These are phyloP conservation scores for Thamnidium elegans DNA, from an alignment of 192 early-diverging fungal species.

Conservation along the genomic window DNA sequence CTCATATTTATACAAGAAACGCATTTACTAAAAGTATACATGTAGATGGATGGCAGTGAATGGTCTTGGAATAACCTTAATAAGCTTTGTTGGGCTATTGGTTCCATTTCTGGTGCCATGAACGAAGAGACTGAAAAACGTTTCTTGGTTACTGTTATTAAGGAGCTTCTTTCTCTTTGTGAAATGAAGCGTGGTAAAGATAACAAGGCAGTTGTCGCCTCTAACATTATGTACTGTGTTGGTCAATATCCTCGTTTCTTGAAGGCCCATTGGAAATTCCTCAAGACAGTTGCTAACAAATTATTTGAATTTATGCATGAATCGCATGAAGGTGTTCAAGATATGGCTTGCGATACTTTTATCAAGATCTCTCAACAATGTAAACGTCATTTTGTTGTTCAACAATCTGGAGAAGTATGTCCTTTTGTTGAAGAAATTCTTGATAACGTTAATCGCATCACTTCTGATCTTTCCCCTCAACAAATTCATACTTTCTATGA, in stretches of 20 bases:
- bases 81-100: constrained; percentile 99
- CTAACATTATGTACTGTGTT: constrained; percentile 99
- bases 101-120: constrained; percentile 97
- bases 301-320: constrained; percentile 99
- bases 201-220: constrained; percentile 99
- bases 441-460: constrained; percentile 72
- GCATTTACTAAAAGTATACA: constrained; percentile 3
- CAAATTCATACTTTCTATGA: constrained; percentile 99
- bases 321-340: constrained; percentile 97
- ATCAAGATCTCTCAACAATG: constrained; percentile 99
- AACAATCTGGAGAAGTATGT: constrained; percentile 82
- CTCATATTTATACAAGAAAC: not conserved
- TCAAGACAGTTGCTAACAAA: constrained; percentile 99
- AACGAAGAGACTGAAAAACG: constrained; percentile 94
- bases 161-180: constrained; percentile 91
- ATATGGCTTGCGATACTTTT: constrained; percentile 99
- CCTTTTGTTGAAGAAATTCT: constrained; percentile 99
- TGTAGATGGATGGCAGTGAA: constrained; percentile 88
- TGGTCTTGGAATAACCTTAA: constrained; percentile 99
- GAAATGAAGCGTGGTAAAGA: constrained; percentile 99
- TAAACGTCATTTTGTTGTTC: constrained; percentile 90
- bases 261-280: constrained; percentile 99
- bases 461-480: constrained; percentile 84
- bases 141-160: constrained; percentile 98
- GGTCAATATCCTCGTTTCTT: constrained; percentile 99